Percentiles rank a stretch among this genome's conserved stretches.
phyloP scores from a whole-genome alignment of 148 eudicot species.

The Linanthus parryae region DNA sequence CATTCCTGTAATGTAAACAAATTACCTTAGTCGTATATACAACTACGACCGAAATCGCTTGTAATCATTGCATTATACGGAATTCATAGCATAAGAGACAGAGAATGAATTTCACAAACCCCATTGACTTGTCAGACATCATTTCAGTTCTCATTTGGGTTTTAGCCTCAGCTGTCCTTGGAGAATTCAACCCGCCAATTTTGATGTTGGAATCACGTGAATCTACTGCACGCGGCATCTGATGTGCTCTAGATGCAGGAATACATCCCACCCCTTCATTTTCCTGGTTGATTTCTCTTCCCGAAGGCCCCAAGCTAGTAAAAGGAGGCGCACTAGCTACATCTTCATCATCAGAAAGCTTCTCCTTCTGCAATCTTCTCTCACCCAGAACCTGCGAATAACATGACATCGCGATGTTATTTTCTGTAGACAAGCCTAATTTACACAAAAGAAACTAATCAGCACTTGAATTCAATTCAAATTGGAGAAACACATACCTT shows the following conservation, averaged over 20 bases:
- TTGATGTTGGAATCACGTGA: conserved; percentile 19
- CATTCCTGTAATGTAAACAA: conserved; percentile 37
- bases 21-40: neutral
- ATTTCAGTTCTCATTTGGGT: conserved; percentile 17
- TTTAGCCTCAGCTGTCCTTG: conserved; percentile 20
- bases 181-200: no score
- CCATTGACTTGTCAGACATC: conserved; percentile 26
- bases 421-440: no score
- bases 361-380: conserved; percentile 20
- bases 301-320: conserved; percentile 28
- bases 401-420: neutral
- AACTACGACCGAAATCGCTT: neutral
- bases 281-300: conserved; percentile 30
- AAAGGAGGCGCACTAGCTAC: conserved; percentile 88
- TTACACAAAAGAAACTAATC: neutral
- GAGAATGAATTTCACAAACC: conserved; percentile 29
- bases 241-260: conserved; percentile 16
- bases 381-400: conserved; percentile 15
- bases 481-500: conserved; percentile 36
- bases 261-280: conserved; percentile 6
- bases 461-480: neutral
- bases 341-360: conserved; percentile 33
- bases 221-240: conserved; percentile 14
- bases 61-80: neutral
- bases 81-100: neutral